A percentile compares a stretch with the other conserved stretches of the same genome.
These are phyloP conservation scores for Aureobasidium sp. DNA, from an alignment of 2,329 filamentous ascomycete genomes.

Conservation along the genomic window DNA sequence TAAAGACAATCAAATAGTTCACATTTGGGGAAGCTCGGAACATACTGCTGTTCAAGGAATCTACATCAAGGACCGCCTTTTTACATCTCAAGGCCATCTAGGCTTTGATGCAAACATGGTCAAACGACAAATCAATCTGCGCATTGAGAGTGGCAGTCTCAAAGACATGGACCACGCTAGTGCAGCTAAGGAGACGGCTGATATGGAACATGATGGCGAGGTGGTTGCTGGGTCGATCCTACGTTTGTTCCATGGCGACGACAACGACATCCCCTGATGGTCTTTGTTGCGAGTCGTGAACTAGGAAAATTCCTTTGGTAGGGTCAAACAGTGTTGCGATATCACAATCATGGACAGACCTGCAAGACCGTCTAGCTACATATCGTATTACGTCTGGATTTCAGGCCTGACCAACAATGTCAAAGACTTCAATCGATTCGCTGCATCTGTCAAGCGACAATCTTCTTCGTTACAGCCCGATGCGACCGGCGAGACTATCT, in stretches of 20 bases:
- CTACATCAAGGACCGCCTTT: conserved; percentile 39
- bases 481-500: not conserved
- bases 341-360: not conserved
- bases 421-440: not conserved
- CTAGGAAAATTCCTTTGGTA: not conserved
- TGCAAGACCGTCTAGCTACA: not conserved
- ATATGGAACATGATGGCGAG: conserved; percentile 35
- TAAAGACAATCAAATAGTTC: conserved; percentile 35
- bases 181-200: conserved; percentile 32
- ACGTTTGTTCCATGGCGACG: conserved; percentile 45
- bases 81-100: conserved; percentile 42
- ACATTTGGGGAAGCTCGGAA: conserved; percentile 43
- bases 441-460: not conserved
- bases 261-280: conserved; percentile 32
- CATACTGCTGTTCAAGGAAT: conserved; percentile 40
- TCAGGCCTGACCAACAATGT: not conserved
- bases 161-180: conserved; percentile 32
- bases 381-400: not conserved
- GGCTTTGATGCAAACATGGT: conserved; percentile 43
- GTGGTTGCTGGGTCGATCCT: conserved; percentile 33
- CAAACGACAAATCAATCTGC: conserved; percentile 37
- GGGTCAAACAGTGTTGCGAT: not conserved
- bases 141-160: conserved; percentile 37
- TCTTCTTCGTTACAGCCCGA: not conserved
- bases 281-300: not conserved